Evolutionary conservation across 177 flowering plant species (phyloP).

Genomic region (Vitis hybrid): DNA sequence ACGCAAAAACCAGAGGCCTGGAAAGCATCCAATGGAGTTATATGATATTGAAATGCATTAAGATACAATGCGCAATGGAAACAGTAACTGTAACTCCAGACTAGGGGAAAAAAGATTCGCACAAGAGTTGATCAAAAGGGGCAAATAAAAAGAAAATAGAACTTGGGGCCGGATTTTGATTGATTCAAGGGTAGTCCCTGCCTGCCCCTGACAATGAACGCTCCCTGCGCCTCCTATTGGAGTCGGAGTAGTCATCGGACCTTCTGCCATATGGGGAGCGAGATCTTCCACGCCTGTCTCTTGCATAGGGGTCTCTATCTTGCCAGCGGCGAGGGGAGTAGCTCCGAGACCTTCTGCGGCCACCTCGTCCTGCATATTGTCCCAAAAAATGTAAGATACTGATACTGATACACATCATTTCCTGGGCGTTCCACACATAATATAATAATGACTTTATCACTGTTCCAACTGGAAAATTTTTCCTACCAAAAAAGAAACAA

Average conservation of each 20-base stretch:
- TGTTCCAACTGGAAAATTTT: too few species aligned
- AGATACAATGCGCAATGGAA: too few species aligned
- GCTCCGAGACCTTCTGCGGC: constrained; percentile 47
- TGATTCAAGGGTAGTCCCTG: constrained; percentile 13
- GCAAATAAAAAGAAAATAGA: neutral
- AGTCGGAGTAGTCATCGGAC: constrained; percentile 28
- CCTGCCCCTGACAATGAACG: constrained; percentile 33
- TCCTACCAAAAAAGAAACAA: too few species aligned
- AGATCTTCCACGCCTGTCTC: constrained; percentile 42
- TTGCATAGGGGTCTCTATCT: constrained; percentile 34
- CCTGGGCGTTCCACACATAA: too few species aligned
- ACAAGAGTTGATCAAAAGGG: too few species aligned
- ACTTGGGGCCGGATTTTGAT: neutral
- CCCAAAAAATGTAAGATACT: neutral
- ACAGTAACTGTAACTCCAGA: too few species aligned
- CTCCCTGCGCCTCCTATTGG: constrained; percentile 38
- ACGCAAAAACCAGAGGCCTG: too few species aligned
- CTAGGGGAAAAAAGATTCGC: too few species aligned
- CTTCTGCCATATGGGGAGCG: constrained; percentile 50
- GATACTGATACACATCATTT: too few species aligned
- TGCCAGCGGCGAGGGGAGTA: constrained; percentile 48
- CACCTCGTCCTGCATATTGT: constrained; percentile 39
- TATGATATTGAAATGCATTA: too few species aligned
- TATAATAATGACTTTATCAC: too few species aligned
- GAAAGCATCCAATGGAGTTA: too few species aligned